phyloP scores from a whole-genome alignment of 1,139 yeast genomes.

The Pichia sp. region DNA sequence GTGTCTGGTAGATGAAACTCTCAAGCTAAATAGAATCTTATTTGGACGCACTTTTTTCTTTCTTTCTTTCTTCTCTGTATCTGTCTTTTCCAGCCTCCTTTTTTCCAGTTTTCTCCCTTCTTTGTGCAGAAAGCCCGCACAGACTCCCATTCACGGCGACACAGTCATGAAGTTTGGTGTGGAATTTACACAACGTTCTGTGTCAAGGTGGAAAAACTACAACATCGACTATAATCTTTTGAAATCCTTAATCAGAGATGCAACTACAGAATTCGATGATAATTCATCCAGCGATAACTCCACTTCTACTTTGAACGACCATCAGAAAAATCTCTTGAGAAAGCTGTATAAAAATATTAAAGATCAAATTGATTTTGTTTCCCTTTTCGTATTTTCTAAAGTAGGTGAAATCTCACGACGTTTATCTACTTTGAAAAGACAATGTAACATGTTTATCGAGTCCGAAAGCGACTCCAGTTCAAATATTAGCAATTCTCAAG shows the following conservation, averaged over 20 bases:
- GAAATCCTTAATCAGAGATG: slow-evolving; percentile 52
- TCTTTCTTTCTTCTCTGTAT: too few species aligned
- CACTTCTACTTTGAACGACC: slow-evolving; percentile 12
- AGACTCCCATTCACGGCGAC: too few species aligned
- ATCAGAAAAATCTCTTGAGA: slow-evolving; percentile 21
- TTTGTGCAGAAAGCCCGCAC: too few species aligned
- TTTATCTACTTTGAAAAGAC: slow-evolving; percentile 21
- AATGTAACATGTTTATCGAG: slow-evolving; percentile 26
- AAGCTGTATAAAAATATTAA: slow-evolving; percentile 29
- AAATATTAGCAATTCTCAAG: not conserved
- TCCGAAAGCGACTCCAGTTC: slow-evolving; percentile 31
- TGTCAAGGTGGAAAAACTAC: slow-evolving; percentile 83
- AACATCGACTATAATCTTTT: slow-evolving; percentile 78
- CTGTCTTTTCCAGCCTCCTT: too few species aligned
- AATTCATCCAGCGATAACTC: slow-evolving; percentile 11
- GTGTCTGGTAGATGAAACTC: too few species aligned
- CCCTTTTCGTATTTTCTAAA: slow-evolving; percentile 59
- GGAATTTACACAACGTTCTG: slow-evolving; percentile 65
- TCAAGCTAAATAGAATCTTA: too few species aligned
- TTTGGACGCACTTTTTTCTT: too few species aligned
- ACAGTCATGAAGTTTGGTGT: slow-evolving; percentile 87
- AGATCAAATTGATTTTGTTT: slow-evolving; percentile 34
- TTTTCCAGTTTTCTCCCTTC: too few species aligned
- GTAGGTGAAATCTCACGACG: slow-evolving; percentile 47
- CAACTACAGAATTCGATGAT: slow-evolving; percentile 34